Conservation (phyloP, 2,329 filamentous ascomycete species). For the Colletotrichum sp. region DNA sequence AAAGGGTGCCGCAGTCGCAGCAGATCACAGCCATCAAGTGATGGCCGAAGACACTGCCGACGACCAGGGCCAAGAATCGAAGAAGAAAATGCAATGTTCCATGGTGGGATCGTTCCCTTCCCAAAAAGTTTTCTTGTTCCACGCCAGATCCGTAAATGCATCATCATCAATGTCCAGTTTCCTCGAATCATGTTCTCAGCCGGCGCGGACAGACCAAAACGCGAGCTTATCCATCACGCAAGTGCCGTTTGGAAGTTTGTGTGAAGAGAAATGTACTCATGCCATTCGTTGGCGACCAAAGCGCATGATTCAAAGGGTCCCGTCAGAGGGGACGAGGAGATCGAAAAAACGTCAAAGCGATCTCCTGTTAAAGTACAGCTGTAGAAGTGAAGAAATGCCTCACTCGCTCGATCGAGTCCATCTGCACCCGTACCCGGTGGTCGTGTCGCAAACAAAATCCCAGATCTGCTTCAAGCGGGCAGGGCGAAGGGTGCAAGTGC, state of each 20-base stretch:
- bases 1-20: neutral
- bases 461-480: conserved; percentile 4
- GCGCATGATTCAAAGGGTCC: conserved; percentile 21
- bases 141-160: conserved; percentile 22
- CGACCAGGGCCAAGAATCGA: neutral
- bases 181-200: conserved; percentile 16
- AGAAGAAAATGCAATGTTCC: conserved; percentile 14
- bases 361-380: conserved; percentile 37
- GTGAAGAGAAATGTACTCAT: conserved; percentile 14
- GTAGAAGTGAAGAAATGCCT: conserved; percentile 34
- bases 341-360: conserved; percentile 33
- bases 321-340: conserved; percentile 25
- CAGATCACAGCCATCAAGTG: neutral
- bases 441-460: conserved; percentile 13
- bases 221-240: conserved; percentile 14
- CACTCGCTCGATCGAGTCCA: conserved; percentile 1
- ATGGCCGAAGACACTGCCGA: neutral
- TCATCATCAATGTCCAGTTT: conserved; percentile 23
- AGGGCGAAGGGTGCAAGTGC: conserved; percentile 11
- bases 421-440: conserved; percentile 9
- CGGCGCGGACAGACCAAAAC: neutral
- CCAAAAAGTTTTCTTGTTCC: conserved; percentile 8
- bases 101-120: conserved; percentile 9
- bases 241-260: conserved; percentile 8
- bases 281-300: conserved; percentile 21